Conservation (phyloP, 345 rosid species). For the Carallia pectinifolia region DNA sequence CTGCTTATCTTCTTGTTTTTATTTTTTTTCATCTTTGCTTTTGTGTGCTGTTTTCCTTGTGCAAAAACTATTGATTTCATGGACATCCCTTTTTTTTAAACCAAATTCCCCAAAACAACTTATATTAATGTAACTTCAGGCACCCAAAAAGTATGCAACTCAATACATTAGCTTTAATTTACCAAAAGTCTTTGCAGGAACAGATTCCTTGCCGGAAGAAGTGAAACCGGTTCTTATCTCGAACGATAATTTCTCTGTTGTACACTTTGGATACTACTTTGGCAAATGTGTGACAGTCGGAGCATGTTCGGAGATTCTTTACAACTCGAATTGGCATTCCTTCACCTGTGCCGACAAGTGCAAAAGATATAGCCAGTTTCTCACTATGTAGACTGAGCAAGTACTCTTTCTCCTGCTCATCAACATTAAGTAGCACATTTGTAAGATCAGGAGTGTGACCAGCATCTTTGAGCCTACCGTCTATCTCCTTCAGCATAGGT, state of each 20-base stretch:
- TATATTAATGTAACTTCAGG: not conserved
- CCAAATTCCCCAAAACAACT: slow-evolving; percentile 1
- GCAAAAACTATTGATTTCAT: too few relatives aligned
- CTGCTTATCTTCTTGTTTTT: not conserved
- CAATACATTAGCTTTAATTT: not conserved
- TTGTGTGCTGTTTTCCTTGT: too few relatives aligned
- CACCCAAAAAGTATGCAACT: not conserved
- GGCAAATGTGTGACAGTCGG: slow-evolving; percentile 60
- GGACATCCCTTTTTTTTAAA: too few relatives aligned
- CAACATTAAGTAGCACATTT: slow-evolving; percentile 54
- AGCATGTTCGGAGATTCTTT: slow-evolving; percentile 60
- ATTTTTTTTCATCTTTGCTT: not conserved
- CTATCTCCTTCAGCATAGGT: slow-evolving; percentile 49
- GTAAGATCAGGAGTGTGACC: slow-evolving; percentile 55
- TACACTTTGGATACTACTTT: slow-evolving; percentile 44
- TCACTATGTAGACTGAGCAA: slow-evolving; percentile 58
- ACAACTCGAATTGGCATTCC: slow-evolving; percentile 42
- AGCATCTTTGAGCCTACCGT: slow-evolving; percentile 31
- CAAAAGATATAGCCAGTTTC: slow-evolving; percentile 60
- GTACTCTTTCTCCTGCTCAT: slow-evolving; percentile 49
- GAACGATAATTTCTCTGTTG: slow-evolving; percentile 43
- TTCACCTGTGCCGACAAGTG: slow-evolving; percentile 46
- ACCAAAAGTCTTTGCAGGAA: slow-evolving; percentile 60
- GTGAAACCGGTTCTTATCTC: slow-evolving; percentile 63
- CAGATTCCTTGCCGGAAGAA: slow-evolving; percentile 47